Percentiles rank a stretch among this genome's conserved stretches.
Evolutionary conservation across 352 stramenopile genomes (phyloP).

Genomic region (Plasmopara halstedii): DNA sequence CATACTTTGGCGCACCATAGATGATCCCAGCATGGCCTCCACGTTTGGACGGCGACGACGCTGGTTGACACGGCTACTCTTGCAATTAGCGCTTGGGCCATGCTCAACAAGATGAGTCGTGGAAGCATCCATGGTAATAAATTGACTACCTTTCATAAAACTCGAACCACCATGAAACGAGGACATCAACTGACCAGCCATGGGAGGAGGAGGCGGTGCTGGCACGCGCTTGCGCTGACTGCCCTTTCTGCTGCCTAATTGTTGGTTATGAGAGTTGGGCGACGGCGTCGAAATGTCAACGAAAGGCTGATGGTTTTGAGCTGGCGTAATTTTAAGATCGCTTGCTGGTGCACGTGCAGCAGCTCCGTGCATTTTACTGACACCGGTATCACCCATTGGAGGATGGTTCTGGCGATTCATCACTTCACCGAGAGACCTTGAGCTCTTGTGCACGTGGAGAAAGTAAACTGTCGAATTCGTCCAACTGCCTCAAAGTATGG

Average conservation of each 20-base stretch:
- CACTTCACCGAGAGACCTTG: slow-evolving; percentile 5
- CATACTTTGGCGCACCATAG: slow-evolving; percentile 47
- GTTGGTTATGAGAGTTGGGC: slow-evolving; percentile 14
- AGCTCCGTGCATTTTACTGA: slow-evolving; percentile 1
- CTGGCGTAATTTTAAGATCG: slow-evolving; percentile 45
- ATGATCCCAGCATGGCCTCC: slow-evolving; percentile 59
- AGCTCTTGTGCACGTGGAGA: slow-evolving; percentile 7
- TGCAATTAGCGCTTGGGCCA: slow-evolving; percentile 25
- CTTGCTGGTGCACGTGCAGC: slow-evolving; percentile 4
- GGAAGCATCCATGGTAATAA: slow-evolving; percentile 32
- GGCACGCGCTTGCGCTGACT: slow-evolving; percentile 20
- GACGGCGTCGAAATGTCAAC: slow-evolving; percentile 64
- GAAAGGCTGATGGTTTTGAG: slow-evolving; percentile 39
- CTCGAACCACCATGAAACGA: slow-evolving; percentile 27
- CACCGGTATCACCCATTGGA: slow-evolving; percentile 13
- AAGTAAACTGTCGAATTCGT: slow-evolving; percentile 8
- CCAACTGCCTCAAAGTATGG: not conserved
- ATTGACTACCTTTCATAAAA: slow-evolving; percentile 59
- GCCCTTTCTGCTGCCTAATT: slow-evolving; percentile 2
- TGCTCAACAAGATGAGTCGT: slow-evolving; percentile 25
- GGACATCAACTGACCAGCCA: slow-evolving; percentile 4
- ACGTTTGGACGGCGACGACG: slow-evolving; percentile 50
- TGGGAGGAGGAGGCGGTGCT: slow-evolving; percentile 2
- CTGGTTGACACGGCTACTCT: slow-evolving; percentile 13
- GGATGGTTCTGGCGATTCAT: slow-evolving; percentile 30